Evolutionary conservation across 169 alveolate species (phyloP), one percentile per base, ranked within the genome.

Genomic region (Plasmodium falciparum): DNA sequence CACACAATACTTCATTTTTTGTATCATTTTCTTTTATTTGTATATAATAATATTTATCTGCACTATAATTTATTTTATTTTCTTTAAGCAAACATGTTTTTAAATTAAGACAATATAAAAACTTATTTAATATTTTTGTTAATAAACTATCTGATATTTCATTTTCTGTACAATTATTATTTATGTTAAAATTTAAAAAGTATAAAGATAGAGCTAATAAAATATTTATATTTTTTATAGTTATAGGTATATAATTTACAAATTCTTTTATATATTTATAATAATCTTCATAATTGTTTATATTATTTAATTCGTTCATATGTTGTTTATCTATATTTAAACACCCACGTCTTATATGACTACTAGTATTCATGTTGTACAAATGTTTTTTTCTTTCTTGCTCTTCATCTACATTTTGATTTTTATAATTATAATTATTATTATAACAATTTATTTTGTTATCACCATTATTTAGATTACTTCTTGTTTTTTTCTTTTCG

Each of bases 41-140:
- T 52, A 80, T 80, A n/a, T 66, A 80, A 29, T 67, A 80, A 47
- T 80, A 80, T 61, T 67, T 67, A 59, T 80, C 58, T 11, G 54
- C 80, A 45, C 17, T 24, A 52, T 7, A 8, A 17, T 66, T 67
- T 39, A 45, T 26, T 49, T 67, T 69, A 26, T 50, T 67, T 33
- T 80, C 83, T 24, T 80, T 80, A 20, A 80, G 26, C 26, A 80
- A 69, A 13, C 90, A 80, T n/a, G 90, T 80, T 62, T 80, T 80
- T 43, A 80, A 39, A 56, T 80, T 80, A 3, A 80, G 45, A 47
- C 90, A 80, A 29, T 17, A 80, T 47, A 80, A 54, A 67, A 66
- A 66, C 15, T 80, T 80, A 59, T 80, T 80, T 49, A 80, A 45
- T 12, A 80, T 26, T 9, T 80, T 66, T 54, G 70, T 66, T 43